Base-by-base conservation (phyloP, 495 filamentous ascomycete species). In the Penicillium paradoxum region DNA sequence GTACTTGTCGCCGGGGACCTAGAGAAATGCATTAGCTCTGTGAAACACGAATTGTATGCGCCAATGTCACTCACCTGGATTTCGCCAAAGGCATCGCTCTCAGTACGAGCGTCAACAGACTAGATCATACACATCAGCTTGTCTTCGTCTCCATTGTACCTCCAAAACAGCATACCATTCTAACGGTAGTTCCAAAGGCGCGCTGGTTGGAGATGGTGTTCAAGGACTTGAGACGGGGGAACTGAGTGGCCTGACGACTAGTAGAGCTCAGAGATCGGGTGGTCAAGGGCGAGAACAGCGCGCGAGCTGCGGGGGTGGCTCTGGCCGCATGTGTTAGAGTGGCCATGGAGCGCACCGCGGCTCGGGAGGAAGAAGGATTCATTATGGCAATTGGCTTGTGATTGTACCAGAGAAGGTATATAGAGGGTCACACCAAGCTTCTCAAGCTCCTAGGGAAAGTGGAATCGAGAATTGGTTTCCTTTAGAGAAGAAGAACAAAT, bases 31-130 rank as follows among this genome's bases (percentile, higher is more conserved):
- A 39, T 72, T 51, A 69, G 63, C 48, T 52, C n/a, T 56, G 45
- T 49, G 25, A n/a, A 25, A 22, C 22, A 29, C 19, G 27, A 29
- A n/a, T n/a, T 39, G 21, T 19, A 13, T 32, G 21, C 30, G 14
- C 21, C 5, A 29, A 30, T 1, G 22, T 33, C 21, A 61, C 69
- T 55, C 54, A 79, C 76, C 74, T 84, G 72, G 69, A 98, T 84
- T 71, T 96, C 92, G 67, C 93, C 93, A 73, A 97, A 97, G 68
- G 95, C 95, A 82, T 98, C 93, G 65, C 79, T 90, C 76, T 98
- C 93, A 62, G 84, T 88, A 77, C 93, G 76, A 39, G 65, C 45
- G 51, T 51, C 68, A 24, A 70, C 65, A 63, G 73, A 70, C 74
- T 77, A 61, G 45, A 49, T 27, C n/a, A 13, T n/a, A 39, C 30